Percentiles rank a stretch among this genome's conserved stretches.
Evolutionary conservation across 164 flowering plant species (phyloP).

Genomic region (Echeveria elegans): DNA sequence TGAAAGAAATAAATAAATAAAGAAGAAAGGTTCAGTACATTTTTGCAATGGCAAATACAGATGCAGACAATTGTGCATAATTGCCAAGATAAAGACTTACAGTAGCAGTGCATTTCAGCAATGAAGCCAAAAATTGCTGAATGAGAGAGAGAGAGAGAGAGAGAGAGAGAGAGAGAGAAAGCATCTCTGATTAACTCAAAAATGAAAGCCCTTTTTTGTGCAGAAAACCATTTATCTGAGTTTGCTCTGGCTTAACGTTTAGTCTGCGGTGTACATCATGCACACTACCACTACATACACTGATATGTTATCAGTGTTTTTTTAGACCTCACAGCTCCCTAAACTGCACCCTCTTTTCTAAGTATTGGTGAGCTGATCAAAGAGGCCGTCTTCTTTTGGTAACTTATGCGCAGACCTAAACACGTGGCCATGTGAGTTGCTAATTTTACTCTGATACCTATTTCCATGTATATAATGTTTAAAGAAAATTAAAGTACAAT

Average conservation of each 20-base stretch:
- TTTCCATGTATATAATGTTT: too few species aligned
- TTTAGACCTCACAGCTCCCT: background rate
- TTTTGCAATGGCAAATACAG: background rate
- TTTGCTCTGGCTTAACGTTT: conserved; percentile 1
- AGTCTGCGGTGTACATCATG: background rate
- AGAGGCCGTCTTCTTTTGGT: background rate
- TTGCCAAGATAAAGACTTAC: background rate
- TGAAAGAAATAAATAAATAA: too few species aligned
- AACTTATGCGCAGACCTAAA: background rate
- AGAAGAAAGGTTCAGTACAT: background rate
- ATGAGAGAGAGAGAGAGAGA: background rate
- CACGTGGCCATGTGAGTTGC: background rate
- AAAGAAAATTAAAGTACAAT: too few species aligned
- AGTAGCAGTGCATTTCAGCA: background rate
- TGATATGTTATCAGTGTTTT: background rate
- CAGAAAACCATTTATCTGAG: background rate
- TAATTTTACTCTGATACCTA: too few species aligned
- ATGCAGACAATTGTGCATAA: background rate
- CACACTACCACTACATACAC: background rate
- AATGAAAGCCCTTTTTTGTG: background rate
- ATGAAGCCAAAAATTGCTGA: background rate
- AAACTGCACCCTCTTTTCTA: background rate
- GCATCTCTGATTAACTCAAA: conserved; percentile 1
- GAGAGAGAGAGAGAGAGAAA: too few species aligned
- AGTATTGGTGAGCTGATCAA: background rate